Evolutionary conservation across 2,329 filamentous ascomycete species (phyloP).

Genomic region (Daldinia sp.): DNA sequence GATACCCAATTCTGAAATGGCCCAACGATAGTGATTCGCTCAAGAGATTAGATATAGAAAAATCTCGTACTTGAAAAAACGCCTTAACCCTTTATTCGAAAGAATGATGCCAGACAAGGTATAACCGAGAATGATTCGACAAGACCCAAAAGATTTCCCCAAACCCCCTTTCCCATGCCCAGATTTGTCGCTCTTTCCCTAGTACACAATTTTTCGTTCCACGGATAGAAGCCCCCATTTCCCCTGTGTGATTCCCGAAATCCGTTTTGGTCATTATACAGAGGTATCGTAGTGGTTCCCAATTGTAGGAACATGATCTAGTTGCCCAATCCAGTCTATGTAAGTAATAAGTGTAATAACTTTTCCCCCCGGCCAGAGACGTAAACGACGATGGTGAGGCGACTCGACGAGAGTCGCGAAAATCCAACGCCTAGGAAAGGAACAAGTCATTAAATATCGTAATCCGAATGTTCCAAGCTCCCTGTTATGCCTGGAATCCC

Average conservation of each 20-base stretch:
- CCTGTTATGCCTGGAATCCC: conserved; percentile 25
- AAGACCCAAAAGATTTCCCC: conserved; percentile 13
- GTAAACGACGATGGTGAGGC: conserved; percentile 19
- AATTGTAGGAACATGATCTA: conserved; percentile 30
- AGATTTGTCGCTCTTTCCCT: conserved; percentile 15
- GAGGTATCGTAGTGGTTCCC: conserved; percentile 35
- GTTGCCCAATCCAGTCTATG: conserved; percentile 41
- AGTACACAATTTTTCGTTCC: conserved; percentile 21
- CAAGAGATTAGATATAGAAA: conserved; percentile 7
- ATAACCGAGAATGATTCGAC: conserved; percentile 10
- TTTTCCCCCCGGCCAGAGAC: conserved; percentile 31
- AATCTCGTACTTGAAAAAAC: conserved; percentile 20
- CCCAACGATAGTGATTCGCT: conserved; percentile 7
- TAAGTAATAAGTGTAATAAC: conserved; percentile 26
- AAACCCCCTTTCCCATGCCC: conserved; percentile 19
- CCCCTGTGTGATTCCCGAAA: conserved; percentile 22
- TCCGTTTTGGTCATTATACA: conserved; percentile 35
- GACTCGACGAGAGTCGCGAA: conserved; percentile 13
- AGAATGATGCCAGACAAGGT: conserved; percentile 20
- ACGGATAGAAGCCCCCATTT: conserved; percentile 22
- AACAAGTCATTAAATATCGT: conserved; percentile 38
- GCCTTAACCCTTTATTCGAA: conserved; percentile 18
- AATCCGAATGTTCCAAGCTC: conserved; percentile 31
- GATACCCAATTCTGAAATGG: conserved; percentile 2
- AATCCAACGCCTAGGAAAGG: conserved; percentile 32